These are phyloP conservation scores for Chalciporus chontae DNA, from an alignment of 768 basidiomycete species.

Conservation along the genomic window DNA sequence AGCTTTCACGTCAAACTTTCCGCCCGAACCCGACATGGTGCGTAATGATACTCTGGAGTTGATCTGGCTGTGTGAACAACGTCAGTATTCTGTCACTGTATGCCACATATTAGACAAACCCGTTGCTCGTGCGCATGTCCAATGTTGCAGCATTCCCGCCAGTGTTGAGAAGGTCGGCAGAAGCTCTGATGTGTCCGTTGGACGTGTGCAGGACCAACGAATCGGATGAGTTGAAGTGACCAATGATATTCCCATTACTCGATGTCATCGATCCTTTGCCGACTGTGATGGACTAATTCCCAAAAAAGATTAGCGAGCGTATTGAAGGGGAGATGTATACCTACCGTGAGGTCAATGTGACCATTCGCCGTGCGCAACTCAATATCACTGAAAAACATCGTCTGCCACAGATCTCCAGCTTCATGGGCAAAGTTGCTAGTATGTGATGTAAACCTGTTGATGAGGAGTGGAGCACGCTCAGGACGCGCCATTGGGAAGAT, in stretches of 20 bases:
- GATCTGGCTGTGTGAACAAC: slow-evolving; percentile 13
- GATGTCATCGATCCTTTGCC: slow-evolving; percentile 22
- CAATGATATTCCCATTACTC: slow-evolving; percentile 34
- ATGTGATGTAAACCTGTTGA: slow-evolving; percentile 28
- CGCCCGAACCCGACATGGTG: slow-evolving; percentile 23
- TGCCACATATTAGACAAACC: slow-evolving; percentile 6
- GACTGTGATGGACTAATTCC: slow-evolving; percentile 31
- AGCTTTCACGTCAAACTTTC: slow-evolving; percentile 31
- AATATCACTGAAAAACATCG: slow-evolving; percentile 27
- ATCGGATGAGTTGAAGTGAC: slow-evolving; percentile 33
- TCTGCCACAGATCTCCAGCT: slow-evolving; percentile 25
- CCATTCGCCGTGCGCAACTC: slow-evolving; percentile 21
- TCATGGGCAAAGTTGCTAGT: slow-evolving; percentile 29
- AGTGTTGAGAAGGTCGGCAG: slow-evolving; percentile 22
- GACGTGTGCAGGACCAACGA: slow-evolving; percentile 31
- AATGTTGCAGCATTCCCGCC: neutral
- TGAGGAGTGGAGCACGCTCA: slow-evolving; percentile 11
- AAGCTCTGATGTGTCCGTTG: slow-evolving; percentile 32
- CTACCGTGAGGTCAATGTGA: slow-evolving; percentile 28
- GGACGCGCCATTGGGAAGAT: slow-evolving; percentile 24
- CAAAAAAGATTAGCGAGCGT: neutral
- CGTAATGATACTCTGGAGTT: slow-evolving; percentile 23
- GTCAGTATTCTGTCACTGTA: neutral
- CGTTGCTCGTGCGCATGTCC: slow-evolving; percentile 23
- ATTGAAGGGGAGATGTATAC: slow-evolving; percentile 1